Evolutionary conservation across 257 asterid species (phyloP).

Genomic region (Solanum arcanum): DNA sequence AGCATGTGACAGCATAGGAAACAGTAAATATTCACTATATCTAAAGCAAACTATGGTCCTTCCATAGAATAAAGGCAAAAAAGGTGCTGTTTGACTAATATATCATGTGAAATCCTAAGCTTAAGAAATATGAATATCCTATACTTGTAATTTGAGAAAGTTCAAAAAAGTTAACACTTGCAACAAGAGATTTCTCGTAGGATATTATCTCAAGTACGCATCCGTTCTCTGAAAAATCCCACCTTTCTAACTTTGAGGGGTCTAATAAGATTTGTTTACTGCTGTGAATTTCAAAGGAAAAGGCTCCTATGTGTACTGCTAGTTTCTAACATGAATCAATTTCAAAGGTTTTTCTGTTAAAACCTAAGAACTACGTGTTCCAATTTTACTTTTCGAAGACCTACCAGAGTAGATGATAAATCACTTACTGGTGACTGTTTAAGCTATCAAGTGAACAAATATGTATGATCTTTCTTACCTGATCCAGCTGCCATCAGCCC

Average conservation of each 20-base stretch:
- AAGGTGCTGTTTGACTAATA: not conserved
- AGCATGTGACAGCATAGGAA: not conserved
- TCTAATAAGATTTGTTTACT: not conserved
- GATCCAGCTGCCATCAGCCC: conserved; percentile 99
- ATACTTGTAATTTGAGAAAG: not conserved
- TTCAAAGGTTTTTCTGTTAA: not conserved
- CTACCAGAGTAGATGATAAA: not conserved
- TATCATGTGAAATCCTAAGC: not conserved
- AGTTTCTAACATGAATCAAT: not conserved
- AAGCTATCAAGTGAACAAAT: not conserved
- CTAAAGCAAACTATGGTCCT: not conserved
- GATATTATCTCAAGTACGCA: not conserved
- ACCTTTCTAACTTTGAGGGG: not conserved
- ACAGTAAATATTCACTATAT: not conserved
- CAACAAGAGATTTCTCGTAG: not conserved
- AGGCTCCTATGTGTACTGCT: not conserved
- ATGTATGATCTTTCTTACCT: conserved; percentile 31
- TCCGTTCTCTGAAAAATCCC: not conserved
- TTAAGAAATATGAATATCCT: not conserved
- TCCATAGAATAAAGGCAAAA: not conserved
- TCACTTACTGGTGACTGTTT: not conserved
- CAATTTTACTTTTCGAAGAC: not conserved
- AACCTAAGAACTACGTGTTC: not conserved
- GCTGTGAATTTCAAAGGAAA: not conserved
- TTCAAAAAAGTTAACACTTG: not conserved